These are phyloP conservation scores for Teratosphaeria nubilosa DNA, from an alignment of 2,329 filamentous ascomycete species.

Conservation along the genomic window DNA sequence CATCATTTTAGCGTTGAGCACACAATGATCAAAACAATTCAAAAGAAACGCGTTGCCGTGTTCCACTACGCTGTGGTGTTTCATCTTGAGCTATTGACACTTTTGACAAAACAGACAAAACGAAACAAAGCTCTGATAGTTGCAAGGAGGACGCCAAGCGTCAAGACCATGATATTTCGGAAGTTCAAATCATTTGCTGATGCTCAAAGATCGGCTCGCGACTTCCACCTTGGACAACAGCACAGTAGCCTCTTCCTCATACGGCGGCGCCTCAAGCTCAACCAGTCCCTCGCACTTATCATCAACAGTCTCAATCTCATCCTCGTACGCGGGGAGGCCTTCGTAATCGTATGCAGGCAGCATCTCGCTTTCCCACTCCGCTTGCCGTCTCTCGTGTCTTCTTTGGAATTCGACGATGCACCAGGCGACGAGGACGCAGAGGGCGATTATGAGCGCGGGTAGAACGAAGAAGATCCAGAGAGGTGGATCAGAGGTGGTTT, in stretches of 20 bases:
- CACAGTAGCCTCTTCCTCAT: neutral
- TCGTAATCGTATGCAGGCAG: neutral
- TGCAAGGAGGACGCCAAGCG: neutral
- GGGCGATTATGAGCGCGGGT: neutral
- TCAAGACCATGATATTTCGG: too few relatives aligned
- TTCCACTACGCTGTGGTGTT: neutral
- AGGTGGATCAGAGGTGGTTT: neutral
- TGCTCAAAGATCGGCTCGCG: neutral
- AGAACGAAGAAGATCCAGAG: neutral
- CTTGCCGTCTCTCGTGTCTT: neutral
- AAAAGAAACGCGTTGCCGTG: neutral
- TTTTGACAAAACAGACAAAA: neutral
- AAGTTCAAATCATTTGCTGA: neutral
- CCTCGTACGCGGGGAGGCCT: neutral
- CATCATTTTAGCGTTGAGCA: neutral
- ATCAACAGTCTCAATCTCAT: neutral
- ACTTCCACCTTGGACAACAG: neutral
- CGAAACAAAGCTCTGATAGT: neutral
- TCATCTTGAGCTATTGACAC: neutral
- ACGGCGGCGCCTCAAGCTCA: neutral
- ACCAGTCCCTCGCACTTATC: neutral
- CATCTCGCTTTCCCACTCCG: neutral
- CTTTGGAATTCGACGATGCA: neutral
- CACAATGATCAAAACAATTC: conserved; percentile 1
- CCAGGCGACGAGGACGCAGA: neutral